Evolutionary conservation across 805 yeast species (phyloP).

Genomic region (Starmera amethionina): DNA sequence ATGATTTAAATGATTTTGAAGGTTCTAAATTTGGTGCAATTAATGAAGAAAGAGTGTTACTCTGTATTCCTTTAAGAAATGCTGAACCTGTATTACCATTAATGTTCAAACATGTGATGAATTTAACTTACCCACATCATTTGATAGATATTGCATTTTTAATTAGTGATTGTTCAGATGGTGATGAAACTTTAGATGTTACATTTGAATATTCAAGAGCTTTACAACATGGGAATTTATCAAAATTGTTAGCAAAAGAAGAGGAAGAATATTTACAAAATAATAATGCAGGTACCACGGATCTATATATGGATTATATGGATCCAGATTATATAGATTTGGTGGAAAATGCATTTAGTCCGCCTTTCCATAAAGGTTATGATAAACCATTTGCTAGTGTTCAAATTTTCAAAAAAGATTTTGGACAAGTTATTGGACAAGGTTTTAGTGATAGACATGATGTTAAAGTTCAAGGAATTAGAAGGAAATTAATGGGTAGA

Average conservation of each 20-base stretch:
- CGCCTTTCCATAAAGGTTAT: constrained; percentile 58
- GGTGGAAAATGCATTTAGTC: constrained; percentile 48
- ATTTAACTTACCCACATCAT: constrained; percentile 74
- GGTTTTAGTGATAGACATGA: constrained; percentile 80
- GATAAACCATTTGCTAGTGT: constrained; percentile 66
- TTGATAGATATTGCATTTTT: constrained; percentile 72
- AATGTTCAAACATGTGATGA: constrained; percentile 81
- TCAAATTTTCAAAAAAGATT: constrained; percentile 72
- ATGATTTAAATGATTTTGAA: constrained; percentile 48
- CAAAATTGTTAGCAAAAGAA: constrained; percentile 31
- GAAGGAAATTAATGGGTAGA: constrained; percentile 78
- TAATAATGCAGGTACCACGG: constrained; percentile 38
- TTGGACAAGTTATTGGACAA: constrained; percentile 79
- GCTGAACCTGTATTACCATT: constrained; percentile 70
- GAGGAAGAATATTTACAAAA: constrained; percentile 28
- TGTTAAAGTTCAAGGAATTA: constrained; percentile 75
- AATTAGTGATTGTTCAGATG: constrained; percentile 68
- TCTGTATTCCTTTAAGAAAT: constrained; percentile 70
- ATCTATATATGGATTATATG: constrained; percentile 64
- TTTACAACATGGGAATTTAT: constrained; percentile 62
- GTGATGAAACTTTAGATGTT: constrained; percentile 56
- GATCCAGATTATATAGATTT: constrained; percentile 48
- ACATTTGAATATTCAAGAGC: constrained; percentile 56
- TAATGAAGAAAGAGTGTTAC: constrained; percentile 52
- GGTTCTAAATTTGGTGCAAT: constrained; percentile 42